Evolutionary conservation across 352 stramenopile species (phyloP).

Genomic region (Pythium coloratum): DNA sequence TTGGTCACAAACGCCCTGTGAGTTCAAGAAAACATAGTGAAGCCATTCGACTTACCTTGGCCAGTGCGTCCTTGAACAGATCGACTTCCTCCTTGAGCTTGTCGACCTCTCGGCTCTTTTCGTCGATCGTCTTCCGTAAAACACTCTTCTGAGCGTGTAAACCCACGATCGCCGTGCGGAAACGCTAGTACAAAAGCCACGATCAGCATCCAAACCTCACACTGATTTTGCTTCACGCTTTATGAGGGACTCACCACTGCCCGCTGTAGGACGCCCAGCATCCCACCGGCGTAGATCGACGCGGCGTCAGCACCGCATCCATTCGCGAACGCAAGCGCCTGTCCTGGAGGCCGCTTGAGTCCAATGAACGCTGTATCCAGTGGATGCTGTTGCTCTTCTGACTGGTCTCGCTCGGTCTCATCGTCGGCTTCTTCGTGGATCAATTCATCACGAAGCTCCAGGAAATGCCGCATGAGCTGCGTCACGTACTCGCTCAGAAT

Average conservation of each 20-base stretch:
- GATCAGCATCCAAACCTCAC: neutral
- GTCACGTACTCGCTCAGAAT: constrained; percentile 17
- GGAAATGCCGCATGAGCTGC: constrained; percentile 17
- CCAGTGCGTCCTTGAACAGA: constrained; percentile 65
- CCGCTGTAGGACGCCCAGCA: constrained; percentile 49
- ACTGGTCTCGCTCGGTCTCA: neutral
- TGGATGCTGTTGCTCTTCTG: neutral
- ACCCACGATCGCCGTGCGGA: constrained; percentile 42
- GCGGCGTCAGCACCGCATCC: constrained; percentile 38
- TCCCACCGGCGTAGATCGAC: constrained; percentile 47
- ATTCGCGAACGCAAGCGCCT: constrained; percentile 30
- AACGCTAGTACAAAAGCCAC: constrained; percentile 24
- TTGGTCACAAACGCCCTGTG: neutral
- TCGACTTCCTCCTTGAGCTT: constrained; percentile 48
- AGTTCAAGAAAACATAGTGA: no score
- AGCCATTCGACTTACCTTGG: constrained; percentile 25
- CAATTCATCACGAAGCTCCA: constrained; percentile 12
- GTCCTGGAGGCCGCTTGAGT: constrained; percentile 6
- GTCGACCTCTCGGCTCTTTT: constrained; percentile 35
- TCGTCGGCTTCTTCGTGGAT: neutral
- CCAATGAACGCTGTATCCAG: neutral
- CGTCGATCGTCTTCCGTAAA: constrained; percentile 29
- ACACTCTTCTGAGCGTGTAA: constrained; percentile 39
- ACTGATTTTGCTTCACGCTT: no score
- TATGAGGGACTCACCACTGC: constrained; percentile 36